Percentiles rank a stretch among this genome's conserved stretches.
phyloP scores from a whole-genome alignment of 352 stramenopile genomes.

The Phytopythium cucurbitacearum region DNA sequence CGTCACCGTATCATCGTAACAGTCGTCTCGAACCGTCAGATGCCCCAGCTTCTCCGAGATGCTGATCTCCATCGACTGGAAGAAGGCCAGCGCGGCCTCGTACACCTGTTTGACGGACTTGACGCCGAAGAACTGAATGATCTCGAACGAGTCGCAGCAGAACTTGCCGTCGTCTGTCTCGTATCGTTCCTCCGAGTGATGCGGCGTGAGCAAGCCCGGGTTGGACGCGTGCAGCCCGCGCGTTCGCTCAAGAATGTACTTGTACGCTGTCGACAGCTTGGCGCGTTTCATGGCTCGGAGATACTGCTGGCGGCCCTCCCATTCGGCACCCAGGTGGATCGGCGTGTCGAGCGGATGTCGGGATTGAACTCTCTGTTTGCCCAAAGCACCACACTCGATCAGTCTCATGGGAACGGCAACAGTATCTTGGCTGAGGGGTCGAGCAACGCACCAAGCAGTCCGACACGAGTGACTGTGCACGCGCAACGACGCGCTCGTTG shows the following conservation, averaged over 20 bases:
- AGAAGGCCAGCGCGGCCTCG: slow-evolving; percentile 38
- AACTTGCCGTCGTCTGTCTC: slow-evolving; percentile 27
- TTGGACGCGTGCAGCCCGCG: background rate
- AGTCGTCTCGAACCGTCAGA: slow-evolving; percentile 46
- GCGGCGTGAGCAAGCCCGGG: background rate
- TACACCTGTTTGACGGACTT: slow-evolving; percentile 48
- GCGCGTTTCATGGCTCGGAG: slow-evolving; percentile 20
- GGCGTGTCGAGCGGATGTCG: slow-evolving; percentile 16
- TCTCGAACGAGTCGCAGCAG: slow-evolving; percentile 21
- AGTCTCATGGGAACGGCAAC: background rate
- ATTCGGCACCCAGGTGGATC: slow-evolving; percentile 21
- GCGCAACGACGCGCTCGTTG: slow-evolving; percentile 14
- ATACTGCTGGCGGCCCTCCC: slow-evolving; percentile 10
- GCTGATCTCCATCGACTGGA: slow-evolving; percentile 53
- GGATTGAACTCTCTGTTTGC: slow-evolving; percentile 2
- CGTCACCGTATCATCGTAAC: slow-evolving; percentile 3
- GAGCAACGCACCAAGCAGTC: slow-evolving; percentile 5
- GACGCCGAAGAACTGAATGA: slow-evolving; percentile 37
- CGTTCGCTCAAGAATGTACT: slow-evolving; percentile 1
- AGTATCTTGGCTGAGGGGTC: background rate
- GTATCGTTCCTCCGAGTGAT: slow-evolving; percentile 6
- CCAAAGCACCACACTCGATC: background rate
- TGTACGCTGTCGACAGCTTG: slow-evolving; percentile 25
- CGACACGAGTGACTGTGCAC: slow-evolving; percentile 16
- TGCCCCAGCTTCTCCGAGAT: slow-evolving; percentile 46